Conservation (phyloP, 2,329 filamentous ascomycete species). For the Venturia nashicola region DNA sequence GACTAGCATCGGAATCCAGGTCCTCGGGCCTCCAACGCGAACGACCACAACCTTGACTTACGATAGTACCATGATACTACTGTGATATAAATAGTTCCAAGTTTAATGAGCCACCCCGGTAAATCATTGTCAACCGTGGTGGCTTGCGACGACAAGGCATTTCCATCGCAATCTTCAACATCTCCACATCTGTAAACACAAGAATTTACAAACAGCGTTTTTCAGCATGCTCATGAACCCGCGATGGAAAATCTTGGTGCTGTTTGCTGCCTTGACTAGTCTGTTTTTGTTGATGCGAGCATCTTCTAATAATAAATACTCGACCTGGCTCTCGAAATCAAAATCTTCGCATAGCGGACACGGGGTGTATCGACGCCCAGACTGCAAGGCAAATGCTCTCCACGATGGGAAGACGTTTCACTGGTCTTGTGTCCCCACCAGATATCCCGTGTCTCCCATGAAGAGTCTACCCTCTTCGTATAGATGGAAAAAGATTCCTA, state of each 20-base stretch:
- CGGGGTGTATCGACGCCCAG: neutral
- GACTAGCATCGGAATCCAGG: too few relatives aligned
- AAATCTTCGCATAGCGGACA: neutral
- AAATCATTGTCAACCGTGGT: too few relatives aligned
- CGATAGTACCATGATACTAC: too few relatives aligned
- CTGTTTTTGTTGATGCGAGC: neutral
- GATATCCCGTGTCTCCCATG: slow-evolving; percentile 1
- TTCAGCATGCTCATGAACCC: neutral
- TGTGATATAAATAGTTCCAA: too few relatives aligned
- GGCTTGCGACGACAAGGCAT: neutral
- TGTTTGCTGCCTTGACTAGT: neutral
- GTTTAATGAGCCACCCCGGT: too few relatives aligned
- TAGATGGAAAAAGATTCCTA: neutral
- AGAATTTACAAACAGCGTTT: neutral
- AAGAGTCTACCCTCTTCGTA: neutral
- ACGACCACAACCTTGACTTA: too few relatives aligned
- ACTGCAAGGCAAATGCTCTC: neutral
- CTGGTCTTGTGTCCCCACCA: neutral
- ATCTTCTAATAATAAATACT: neutral
- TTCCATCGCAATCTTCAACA: neutral
- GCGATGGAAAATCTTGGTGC: neutral
- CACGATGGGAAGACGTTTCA: neutral
- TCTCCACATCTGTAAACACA: neutral
- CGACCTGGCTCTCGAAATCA: neutral
- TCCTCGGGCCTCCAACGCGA: too few relatives aligned